Percentiles rank a stretch among this genome's conserved stretches.
These are phyloP conservation scores for Cryphonectria carpinicola DNA, from an alignment of 2,329 filamentous ascomycete species.

Conservation along the genomic window DNA sequence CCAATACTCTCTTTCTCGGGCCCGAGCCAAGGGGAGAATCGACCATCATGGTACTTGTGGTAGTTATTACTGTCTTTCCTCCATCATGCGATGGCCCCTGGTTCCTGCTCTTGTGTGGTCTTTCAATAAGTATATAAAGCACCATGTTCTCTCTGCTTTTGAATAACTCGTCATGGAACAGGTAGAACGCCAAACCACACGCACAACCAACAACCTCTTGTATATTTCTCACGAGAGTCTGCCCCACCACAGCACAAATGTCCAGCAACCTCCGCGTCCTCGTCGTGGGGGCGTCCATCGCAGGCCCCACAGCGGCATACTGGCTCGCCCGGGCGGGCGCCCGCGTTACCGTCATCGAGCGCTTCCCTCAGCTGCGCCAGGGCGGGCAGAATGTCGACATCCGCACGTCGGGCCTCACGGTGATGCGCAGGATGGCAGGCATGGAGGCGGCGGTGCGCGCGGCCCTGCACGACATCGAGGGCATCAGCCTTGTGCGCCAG, in stretches of 20 bases:
- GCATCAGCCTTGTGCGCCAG: constrained; percentile 45
- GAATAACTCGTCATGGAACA: not conserved
- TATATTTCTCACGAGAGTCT: no score
- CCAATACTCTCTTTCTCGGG: not conserved
- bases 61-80: not conserved
- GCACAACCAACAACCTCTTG: no score
- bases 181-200: no score
- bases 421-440: constrained; percentile 45
- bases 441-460: constrained; percentile 43
- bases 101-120: not conserved
- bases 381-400: constrained; percentile 44
- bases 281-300: constrained; percentile 37
- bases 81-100: not conserved
- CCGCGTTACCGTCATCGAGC: constrained; percentile 35
- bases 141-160: not conserved
- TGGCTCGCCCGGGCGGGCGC: constrained; percentile 37
- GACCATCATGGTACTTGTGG: not conserved
- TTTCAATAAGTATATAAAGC: not conserved
- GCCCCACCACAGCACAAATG: constrained; percentile 24
- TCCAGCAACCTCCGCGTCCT: constrained; percentile 37
- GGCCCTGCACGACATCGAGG: constrained; percentile 46
- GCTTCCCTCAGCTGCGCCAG: constrained; percentile 33
- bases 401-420: constrained; percentile 41
- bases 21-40: not conserved
- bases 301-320: constrained; percentile 34